Evolutionary conservation across 2,329 filamentous ascomycete genomes (phyloP).

Genomic region (Aspergillus felis): DNA sequence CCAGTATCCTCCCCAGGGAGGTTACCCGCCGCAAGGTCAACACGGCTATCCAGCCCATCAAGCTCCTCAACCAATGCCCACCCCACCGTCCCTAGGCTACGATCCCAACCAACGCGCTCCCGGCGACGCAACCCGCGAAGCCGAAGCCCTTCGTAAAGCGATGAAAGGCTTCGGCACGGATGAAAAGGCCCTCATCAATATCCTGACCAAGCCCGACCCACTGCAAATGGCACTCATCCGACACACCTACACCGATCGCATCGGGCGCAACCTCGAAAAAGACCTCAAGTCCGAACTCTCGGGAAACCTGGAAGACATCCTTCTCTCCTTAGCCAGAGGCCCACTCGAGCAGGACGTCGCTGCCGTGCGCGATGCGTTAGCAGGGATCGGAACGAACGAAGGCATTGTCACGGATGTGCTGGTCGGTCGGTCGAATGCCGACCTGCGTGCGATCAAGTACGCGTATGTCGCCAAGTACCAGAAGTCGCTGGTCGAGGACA

Average conservation of each 20-base stretch:
- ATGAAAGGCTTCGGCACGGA: slow-evolving; percentile 63
- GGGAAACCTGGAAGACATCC: slow-evolving; percentile 65
- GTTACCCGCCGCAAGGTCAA: background rate
- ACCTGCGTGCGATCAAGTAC: slow-evolving; percentile 73
- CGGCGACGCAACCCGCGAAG: slow-evolving; percentile 58
- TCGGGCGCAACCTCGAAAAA: slow-evolving; percentile 61
- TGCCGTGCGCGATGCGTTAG: slow-evolving; percentile 51
- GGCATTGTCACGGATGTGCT: slow-evolving; percentile 72
- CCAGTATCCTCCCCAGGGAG: slow-evolving; percentile 1
- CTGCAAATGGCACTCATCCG: slow-evolving; percentile 65
- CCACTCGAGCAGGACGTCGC: slow-evolving; percentile 71
- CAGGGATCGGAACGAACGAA: slow-evolving; percentile 73
- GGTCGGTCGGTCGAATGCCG: slow-evolving; percentile 71
- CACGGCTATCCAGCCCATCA: background rate
- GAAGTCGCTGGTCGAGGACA: slow-evolving; percentile 61
- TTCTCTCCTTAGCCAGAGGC: slow-evolving; percentile 67
- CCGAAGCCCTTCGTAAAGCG: slow-evolving; percentile 62
- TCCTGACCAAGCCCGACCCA: slow-evolving; percentile 66
- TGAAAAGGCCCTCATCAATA: slow-evolving; percentile 59
- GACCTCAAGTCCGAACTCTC: slow-evolving; percentile 71
- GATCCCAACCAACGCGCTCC: slow-evolving; percentile 60
- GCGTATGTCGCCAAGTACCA: slow-evolving; percentile 64
- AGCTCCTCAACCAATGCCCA: slow-evolving; percentile 31
- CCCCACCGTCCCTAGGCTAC: slow-evolving; percentile 67
- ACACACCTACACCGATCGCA: slow-evolving; percentile 59